Evolutionary conservation across 1,284 basidiomycete species (phyloP).

Genomic region (Pseudozyma hubeiensis): DNA sequence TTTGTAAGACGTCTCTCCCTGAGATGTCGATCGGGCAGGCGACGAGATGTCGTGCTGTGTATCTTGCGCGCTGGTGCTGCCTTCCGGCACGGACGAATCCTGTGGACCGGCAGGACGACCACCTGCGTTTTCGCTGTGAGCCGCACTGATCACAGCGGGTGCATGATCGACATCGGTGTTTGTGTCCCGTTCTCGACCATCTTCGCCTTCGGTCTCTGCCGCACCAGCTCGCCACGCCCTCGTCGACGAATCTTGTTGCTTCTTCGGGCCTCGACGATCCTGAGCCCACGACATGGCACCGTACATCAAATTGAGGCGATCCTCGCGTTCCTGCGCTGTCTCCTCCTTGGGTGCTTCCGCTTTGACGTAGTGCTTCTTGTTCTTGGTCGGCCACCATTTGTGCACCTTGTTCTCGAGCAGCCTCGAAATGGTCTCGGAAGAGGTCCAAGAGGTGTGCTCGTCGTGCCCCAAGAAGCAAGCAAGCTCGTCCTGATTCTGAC

Average conservation of each 20-base stretch:
- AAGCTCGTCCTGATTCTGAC: constrained; percentile 49
- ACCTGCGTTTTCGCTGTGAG: constrained; percentile 10
- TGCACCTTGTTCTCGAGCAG: constrained; percentile 49
- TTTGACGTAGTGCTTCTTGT: constrained; percentile 40
- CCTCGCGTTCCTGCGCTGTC: constrained; percentile 39
- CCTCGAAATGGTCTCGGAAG: constrained; percentile 38
- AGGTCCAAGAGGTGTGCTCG: constrained; percentile 46
- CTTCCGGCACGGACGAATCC: constrained; percentile 36
- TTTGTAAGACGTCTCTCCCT: not conserved
- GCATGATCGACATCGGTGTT: not conserved
- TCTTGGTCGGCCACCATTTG: constrained; percentile 37
- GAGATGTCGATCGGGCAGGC: not conserved
- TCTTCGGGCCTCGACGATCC: constrained; percentile 18
- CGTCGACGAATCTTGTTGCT: constrained; percentile 14
- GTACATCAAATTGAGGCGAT: constrained; percentile 41
- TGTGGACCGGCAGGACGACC: constrained; percentile 18
- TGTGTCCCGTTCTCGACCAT: not conserved
- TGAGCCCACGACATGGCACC: constrained; percentile 52
- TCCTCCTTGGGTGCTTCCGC: constrained; percentile 40
- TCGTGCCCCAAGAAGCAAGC: constrained; percentile 45
- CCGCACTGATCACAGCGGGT: constrained; percentile 18
- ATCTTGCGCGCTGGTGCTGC: constrained; percentile 38
- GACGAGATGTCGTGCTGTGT: constrained; percentile 7
- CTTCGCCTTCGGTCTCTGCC: not conserved
- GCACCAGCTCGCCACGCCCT: constrained; percentile 3